These are phyloP conservation scores for Dothistroma septosporum DNA, from an alignment of 2,329 filamentous ascomycete species.

Conservation along the genomic window DNA sequence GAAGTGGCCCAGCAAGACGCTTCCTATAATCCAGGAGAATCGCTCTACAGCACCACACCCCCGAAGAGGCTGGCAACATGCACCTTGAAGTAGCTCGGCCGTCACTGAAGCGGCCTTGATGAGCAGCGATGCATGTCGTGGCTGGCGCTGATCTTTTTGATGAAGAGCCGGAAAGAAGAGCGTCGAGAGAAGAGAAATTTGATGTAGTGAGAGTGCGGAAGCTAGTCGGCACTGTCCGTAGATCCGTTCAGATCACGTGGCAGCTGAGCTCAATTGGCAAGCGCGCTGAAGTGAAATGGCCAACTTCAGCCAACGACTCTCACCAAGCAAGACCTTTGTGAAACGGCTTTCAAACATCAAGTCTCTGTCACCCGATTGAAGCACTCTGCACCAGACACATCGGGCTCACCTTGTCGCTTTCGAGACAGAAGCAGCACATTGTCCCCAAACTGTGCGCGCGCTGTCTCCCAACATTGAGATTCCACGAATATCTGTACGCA, in stretches of 20 bases:
- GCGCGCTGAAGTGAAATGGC: neutral
- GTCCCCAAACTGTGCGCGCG: neutral
- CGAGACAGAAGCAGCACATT: neutral
- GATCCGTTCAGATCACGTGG: neutral
- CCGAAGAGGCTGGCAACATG: slow-evolving; percentile 63
- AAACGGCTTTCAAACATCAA: slow-evolving; percentile 5
- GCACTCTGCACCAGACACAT: slow-evolving; percentile 5
- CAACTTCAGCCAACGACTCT: slow-evolving; percentile 5
- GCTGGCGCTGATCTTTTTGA: slow-evolving; percentile 63
- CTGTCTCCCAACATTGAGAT: neutral
- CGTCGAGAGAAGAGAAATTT: slow-evolving; percentile 13
- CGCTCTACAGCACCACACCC: slow-evolving; percentile 62
- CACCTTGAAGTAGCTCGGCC: slow-evolving; percentile 49
- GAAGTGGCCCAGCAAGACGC: slow-evolving; percentile 64
- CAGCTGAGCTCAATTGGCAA: neutral
- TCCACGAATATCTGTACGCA: neutral
- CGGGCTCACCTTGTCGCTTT: neutral
- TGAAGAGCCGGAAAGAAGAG: slow-evolving; percentile 40
- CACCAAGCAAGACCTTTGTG: neutral
- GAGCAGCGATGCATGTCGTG: slow-evolving; percentile 58
- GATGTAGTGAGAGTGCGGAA: slow-evolving; percentile 2
- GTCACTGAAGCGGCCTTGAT: slow-evolving; percentile 21
- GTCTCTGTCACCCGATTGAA: neutral
- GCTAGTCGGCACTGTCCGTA: neutral
- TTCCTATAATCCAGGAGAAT: slow-evolving; percentile 60